These are phyloP conservation scores for Trichoderma brevicompactum DNA, from an alignment of 2,329 filamentous ascomycete genomes.

Conservation along the genomic window DNA sequence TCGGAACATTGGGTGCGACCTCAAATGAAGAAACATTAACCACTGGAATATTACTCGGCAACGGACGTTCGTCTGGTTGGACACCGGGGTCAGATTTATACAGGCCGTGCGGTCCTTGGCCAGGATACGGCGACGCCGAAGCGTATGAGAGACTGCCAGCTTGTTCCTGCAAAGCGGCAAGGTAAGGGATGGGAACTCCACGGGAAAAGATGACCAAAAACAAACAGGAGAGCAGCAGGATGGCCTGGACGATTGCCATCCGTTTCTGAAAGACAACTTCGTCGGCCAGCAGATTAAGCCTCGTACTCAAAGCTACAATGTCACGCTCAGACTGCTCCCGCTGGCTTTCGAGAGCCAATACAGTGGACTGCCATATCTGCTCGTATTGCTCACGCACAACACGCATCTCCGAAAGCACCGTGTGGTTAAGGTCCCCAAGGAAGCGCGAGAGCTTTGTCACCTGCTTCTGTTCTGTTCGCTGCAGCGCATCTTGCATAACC, in stretches of 20 bases:
- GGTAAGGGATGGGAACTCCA: constrained; percentile 47
- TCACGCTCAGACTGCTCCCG: constrained; percentile 83
- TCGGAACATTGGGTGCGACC: constrained; percentile 3
- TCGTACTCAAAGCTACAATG: constrained; percentile 76
- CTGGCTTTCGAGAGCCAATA: constrained; percentile 87
- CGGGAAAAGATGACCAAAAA: constrained; percentile 82
- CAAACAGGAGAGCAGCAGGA: constrained; percentile 84
- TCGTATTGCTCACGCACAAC: constrained; percentile 86
- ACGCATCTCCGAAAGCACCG: constrained; percentile 79
- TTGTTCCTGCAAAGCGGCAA: constrained; percentile 40
- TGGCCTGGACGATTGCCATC: constrained; percentile 89
- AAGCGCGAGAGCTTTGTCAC: constrained; percentile 81
- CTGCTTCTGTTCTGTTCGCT: constrained; percentile 85
- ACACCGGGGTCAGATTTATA: constrained; percentile 13
- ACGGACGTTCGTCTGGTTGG: background rate
- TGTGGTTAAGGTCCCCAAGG: constrained; percentile 82
- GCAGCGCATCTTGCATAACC: constrained; percentile 84
- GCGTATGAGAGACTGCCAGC: constrained; percentile 33
- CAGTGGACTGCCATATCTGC: constrained; percentile 93
- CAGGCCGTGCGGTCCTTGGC: constrained; percentile 27
- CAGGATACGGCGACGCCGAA: constrained; percentile 31
- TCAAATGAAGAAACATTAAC: constrained; percentile 8
- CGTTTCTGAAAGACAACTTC: constrained; percentile 86
- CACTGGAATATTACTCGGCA: background rate
- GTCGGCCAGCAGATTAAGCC: constrained; percentile 88